These are phyloP conservation scores for Globisporangium viniferum DNA, from an alignment of 352 stramenopile genomes.

Conservation along the genomic window DNA sequence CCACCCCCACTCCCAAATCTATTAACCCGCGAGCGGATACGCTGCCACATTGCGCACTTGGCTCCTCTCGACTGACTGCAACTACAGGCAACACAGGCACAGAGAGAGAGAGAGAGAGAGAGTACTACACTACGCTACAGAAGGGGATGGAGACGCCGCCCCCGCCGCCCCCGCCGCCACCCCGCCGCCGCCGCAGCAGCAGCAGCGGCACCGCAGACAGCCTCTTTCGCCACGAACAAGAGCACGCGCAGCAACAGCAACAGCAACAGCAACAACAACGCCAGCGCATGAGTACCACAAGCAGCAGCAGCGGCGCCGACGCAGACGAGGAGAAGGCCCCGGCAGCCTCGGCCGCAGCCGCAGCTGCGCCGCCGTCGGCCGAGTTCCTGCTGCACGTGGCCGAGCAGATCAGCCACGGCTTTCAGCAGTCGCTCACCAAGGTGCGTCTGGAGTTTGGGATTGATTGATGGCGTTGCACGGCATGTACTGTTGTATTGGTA, in stretches of 20 bases:
- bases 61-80: conserved; percentile 5
- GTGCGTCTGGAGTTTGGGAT: conserved; percentile 6
- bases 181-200: background rate
- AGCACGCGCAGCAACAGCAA: background rate
- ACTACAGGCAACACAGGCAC: background rate
- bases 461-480: background rate
- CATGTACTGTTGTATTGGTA: background rate
- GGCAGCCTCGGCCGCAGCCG: background rate
- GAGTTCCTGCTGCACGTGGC: conserved; percentile 24
- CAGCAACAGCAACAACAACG: background rate
- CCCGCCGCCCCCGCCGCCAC: background rate
- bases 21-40: conserved; percentile 8
- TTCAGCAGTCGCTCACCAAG: conserved; percentile 25
- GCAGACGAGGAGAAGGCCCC: background rate
- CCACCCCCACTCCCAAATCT: conserved; percentile 11
- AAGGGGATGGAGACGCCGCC: conserved; percentile 6
- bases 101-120: background rate
- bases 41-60: conserved; percentile 1
- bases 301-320: background rate
- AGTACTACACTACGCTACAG: conserved; percentile 1
- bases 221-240: background rate
- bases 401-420: conserved; percentile 20
- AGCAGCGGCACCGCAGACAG: conserved; percentile 5
- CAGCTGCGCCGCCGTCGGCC: conserved; percentile 5
- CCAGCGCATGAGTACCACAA: background rate